These are phyloP conservation scores for Brettanomyces sp. DNA, from an alignment of 805 yeast genomes.

Conservation along the genomic window DNA sequence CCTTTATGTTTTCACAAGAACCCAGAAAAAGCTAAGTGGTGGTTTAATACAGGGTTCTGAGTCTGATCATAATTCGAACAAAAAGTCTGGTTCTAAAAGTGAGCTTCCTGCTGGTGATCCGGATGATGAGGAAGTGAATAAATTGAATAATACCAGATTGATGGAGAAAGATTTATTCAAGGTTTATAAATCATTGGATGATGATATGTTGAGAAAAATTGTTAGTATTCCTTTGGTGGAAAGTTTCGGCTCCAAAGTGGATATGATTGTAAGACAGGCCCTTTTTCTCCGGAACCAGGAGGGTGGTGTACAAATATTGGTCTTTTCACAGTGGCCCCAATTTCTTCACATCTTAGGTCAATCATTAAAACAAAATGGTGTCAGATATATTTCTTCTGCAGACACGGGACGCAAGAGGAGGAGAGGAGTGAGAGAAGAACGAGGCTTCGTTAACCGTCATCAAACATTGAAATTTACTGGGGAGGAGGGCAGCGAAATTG, in stretches of 20 bases:
- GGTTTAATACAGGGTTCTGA: constrained; percentile 22
- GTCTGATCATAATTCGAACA: not conserved
- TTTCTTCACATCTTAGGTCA: constrained; percentile 56
- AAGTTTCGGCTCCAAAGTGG: constrained; percentile 79
- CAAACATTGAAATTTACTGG: not conserved
- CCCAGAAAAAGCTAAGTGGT: constrained; percentile 42
- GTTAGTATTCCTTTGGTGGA: constrained; percentile 32
- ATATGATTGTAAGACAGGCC: constrained; percentile 67
- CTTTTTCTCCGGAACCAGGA: constrained; percentile 51
- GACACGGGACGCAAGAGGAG: constrained; percentile 5
- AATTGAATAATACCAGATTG: constrained; percentile 14
- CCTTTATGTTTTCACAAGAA: constrained; percentile 60
- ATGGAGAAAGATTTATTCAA: constrained; percentile 27
- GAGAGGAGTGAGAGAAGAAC: not conserved
- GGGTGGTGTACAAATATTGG: constrained; percentile 63
- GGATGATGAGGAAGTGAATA: constrained; percentile 12
- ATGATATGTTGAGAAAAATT: constrained; percentile 34
- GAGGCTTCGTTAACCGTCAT: not conserved
- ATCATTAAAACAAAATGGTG: constrained; percentile 52
- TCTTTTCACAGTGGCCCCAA: constrained; percentile 86
- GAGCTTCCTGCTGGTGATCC: constrained; percentile 3
- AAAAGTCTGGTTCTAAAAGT: not conserved
- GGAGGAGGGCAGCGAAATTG: constrained; percentile 31
- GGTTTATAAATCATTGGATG: constrained; percentile 38
- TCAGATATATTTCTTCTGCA: constrained; percentile 48